phyloP scores from a whole-genome alignment of 2,329 filamentous ascomycete genomes.

The Hymenoscyphus albidus region DNA sequence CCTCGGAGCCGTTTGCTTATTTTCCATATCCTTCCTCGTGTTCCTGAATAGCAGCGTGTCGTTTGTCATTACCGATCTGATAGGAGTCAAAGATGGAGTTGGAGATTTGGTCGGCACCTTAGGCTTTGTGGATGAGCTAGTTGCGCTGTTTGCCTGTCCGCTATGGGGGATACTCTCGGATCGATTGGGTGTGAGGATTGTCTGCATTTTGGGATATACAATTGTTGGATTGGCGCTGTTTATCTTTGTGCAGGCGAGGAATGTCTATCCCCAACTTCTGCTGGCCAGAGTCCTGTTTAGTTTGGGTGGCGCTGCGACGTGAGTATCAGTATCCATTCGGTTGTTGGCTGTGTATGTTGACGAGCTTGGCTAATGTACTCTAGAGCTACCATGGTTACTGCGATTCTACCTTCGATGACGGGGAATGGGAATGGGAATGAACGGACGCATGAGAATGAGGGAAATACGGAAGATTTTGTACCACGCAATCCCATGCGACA shows the following conservation, averaged over 20 bases:
- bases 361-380: slow-evolving; percentile 6
- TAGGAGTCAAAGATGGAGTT: slow-evolving; percentile 68
- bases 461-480: slow-evolving; percentile 12
- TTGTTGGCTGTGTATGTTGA: background rate
- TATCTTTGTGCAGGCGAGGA: slow-evolving; percentile 77
- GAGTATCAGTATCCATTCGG: slow-evolving; percentile 38
- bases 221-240: slow-evolving; percentile 76
- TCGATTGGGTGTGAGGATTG: slow-evolving; percentile 68
- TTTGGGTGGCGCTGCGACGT: slow-evolving; percentile 85
- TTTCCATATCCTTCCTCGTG: slow-evolving; percentile 85
- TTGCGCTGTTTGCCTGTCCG: slow-evolving; percentile 76
- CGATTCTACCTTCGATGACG: slow-evolving; percentile 73
- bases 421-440: slow-evolving; percentile 38
- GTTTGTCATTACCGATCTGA: slow-evolving; percentile 79
- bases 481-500: slow-evolving; percentile 43
- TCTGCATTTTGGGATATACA: slow-evolving; percentile 72
- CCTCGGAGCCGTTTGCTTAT: slow-evolving; percentile 76
- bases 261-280: slow-evolving; percentile 85
- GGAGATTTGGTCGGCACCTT: slow-evolving; percentile 80
- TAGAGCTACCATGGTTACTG: slow-evolving; percentile 91
- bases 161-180: slow-evolving; percentile 76
- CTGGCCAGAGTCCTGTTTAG: slow-evolving; percentile 85
- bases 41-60: slow-evolving; percentile 83
- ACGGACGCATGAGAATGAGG: slow-evolving; percentile 24
- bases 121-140: slow-evolving; percentile 79